These are phyloP conservation scores for Chimonanthus salicifolius DNA, from an alignment of 164 flowering plant genomes.

Conservation along the genomic window DNA sequence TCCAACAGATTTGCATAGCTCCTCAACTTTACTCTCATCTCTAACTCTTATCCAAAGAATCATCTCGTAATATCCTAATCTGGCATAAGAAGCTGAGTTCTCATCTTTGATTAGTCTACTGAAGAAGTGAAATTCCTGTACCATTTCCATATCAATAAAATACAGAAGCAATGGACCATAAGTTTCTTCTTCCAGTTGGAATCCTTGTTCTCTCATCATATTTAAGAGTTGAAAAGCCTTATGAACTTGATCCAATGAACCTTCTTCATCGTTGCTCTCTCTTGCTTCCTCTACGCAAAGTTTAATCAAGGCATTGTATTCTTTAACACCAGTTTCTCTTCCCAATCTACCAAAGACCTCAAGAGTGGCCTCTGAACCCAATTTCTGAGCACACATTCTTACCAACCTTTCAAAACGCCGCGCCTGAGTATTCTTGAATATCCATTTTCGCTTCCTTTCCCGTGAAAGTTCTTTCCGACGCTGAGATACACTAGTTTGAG, in stretches of 20 bases:
- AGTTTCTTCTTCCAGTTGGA: slow-evolving; percentile 49
- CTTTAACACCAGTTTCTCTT: slow-evolving; percentile 56
- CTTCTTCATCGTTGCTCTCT: slow-evolving; percentile 40
- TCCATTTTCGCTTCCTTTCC: slow-evolving; percentile 57
- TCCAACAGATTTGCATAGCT: slow-evolving; percentile 35
- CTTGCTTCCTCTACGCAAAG: slow-evolving; percentile 55
- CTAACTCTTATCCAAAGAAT: slow-evolving; percentile 44
- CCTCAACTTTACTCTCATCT: slow-evolving; percentile 54
- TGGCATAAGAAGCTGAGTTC: slow-evolving; percentile 32
- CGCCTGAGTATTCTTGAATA: slow-evolving; percentile 38
- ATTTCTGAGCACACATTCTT: slow-evolving; percentile 36
- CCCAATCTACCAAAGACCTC: slow-evolving; percentile 56
- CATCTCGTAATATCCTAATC: slow-evolving; percentile 92
- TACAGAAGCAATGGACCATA: slow-evolving; percentile 64
- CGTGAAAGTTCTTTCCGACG: slow-evolving; percentile 52
- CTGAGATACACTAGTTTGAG: slow-evolving; percentile 12
- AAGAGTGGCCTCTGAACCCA: slow-evolving; percentile 54
- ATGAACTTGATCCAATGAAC: slow-evolving; percentile 32
- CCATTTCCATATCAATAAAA: slow-evolving; percentile 62
- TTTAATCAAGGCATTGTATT: slow-evolving; percentile 52
- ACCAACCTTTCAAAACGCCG: slow-evolving; percentile 37
- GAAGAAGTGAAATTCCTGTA: slow-evolving; percentile 55
- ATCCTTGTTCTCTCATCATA: slow-evolving; percentile 66
- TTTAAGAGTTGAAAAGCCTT: slow-evolving; percentile 41
- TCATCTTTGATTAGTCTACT: slow-evolving; percentile 34